Base-by-base conservation (phyloP, 2,329 filamentous ascomycete genomes). In the Colletotrichum sansevieriae region DNA sequence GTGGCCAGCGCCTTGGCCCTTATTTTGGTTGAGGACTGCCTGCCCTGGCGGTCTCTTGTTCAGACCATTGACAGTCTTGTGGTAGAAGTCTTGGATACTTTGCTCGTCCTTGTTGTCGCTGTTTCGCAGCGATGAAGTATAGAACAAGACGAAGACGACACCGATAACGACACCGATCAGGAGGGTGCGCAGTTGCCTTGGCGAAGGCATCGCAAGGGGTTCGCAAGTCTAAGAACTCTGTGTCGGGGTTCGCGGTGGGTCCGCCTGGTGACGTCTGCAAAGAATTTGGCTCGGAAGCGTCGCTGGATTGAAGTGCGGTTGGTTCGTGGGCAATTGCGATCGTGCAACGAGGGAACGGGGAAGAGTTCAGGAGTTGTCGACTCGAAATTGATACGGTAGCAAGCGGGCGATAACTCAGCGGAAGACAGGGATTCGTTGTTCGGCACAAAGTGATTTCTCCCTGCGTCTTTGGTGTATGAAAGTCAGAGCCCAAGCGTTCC, bases 101-200 rank as follows among this genome's bases (percentile, higher is more conserved):
- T 76, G 78, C 35, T 74, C 73, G 73, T 85, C 84, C 49, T 80
- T 84, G 55, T 82, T 82, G 70, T 81, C 78, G 39, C 83, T 83
- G 57, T 85, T 82, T 65, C 86, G 84, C 60, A 87, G 81, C 56
- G 85, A 85, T n/a, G 86, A 87, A 20, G 90, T 91, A 77, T 93
- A 90, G 83, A 95, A 94, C 73, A 97, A 83, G 63, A 91, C 82
- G 52, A 90, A 84, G 73, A 95, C 80, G 68, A 95, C 80, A 68
- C 87, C 83, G 72, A 90, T 83, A 73, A 94, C 73, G 64, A 90
- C 83, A 65, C 91, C 83, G 74, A 95, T 83, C 71, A 88, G 82
- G 64, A 94, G 82, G 73, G 91, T 82, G 76, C 90, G 90, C 74
- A 93, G 76, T 74, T 93, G 90, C 72, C 93, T 90, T 74, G 87